Percentiles rank a stretch among this genome's conserved stretches.
Evolutionary conservation across 148 eudicot genomes (phyloP).

Genomic region (Cornus suecica): DNA sequence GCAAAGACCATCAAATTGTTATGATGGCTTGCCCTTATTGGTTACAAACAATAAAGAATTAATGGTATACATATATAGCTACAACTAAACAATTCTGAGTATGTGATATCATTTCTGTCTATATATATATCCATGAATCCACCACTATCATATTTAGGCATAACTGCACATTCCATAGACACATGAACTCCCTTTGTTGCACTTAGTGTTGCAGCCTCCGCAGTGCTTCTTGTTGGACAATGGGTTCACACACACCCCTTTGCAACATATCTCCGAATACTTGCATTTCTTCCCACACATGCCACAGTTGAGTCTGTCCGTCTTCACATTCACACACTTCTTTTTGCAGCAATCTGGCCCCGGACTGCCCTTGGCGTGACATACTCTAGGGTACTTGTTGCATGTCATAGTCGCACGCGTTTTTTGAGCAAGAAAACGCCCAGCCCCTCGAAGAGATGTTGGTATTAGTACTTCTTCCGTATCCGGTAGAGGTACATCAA

Average conservation of each 20-base stretch:
- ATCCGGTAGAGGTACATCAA: neutral
- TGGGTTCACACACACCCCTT: neutral
- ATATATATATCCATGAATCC: too few species aligned
- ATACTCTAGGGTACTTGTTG: neutral
- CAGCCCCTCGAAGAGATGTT: neutral
- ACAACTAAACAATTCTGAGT: too few species aligned
- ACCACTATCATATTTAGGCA: neutral
- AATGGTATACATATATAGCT: neutral
- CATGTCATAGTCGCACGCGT: neutral
- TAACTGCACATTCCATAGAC: neutral
- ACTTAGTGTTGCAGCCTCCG: neutral
- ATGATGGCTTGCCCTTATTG: neutral
- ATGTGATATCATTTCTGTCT: too few species aligned
- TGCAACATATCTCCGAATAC: neutral
- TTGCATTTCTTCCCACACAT: neutral
- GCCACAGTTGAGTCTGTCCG: neutral
- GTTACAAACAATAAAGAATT: neutral
- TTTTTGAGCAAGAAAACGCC: slow-evolving; percentile 4
- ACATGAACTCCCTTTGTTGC: neutral
- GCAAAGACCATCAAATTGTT: neutral
- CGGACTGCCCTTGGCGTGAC: neutral
- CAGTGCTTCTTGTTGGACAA: neutral
- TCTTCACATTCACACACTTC: neutral
- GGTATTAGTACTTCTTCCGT: neutral
- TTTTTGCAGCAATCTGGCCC: neutral